Evolutionary conservation across 192 early-diverging fungal genomes (phyloP), one percentile per base, ranked within the genome.

Genomic region (Coemansia sp.): DNA sequence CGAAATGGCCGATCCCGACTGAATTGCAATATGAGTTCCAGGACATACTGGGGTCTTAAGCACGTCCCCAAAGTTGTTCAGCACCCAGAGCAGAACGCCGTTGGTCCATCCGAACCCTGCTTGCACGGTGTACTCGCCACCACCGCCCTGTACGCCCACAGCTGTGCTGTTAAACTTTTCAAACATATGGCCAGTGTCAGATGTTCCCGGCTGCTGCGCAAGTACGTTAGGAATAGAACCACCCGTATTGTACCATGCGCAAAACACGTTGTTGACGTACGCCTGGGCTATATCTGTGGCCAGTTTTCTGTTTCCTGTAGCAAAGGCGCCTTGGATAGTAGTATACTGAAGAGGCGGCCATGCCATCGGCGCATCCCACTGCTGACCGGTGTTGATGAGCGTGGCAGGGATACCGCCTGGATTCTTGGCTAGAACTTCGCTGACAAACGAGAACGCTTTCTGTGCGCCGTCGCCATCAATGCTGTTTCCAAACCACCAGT

Each of bases 91-190:
- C 14, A 82, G 61, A 41, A 90, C 82, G 12, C 87, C 87, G 55
- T 90, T 90, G 12, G 89, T 87, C 89, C 89, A 90, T 0, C 89
- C 89, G 71, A 90, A 90, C 7, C 89, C 89, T 21, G 68, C 69
- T 65, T 89, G 87, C 12, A 87, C 85, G 1, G 59, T 61, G 57
- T 90, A 88, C 67, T 90, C 89, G 52, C 88, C 88, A 27, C 86
- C 86, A 9, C 61, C 66, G 27, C 85, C 88, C 21, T 80, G 54
- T 4, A 41, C 46, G 33, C 83, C 84, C 0, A 86, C 30, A 1
- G 34, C n/a, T 19, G 50, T 53, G n/a, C 79, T 82, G 61, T 82
- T 80, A 55, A 81, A 89, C 72, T 90, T 90, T 75, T 90, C 88
- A 79, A 87, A 89, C 69, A 90, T 89, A 50, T 87, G 83, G 1